Percentiles rank a stretch among this genome's conserved stretches.
phyloP scores from a whole-genome alignment of 805 yeast genomes.

The Alloascoidea africana region DNA sequence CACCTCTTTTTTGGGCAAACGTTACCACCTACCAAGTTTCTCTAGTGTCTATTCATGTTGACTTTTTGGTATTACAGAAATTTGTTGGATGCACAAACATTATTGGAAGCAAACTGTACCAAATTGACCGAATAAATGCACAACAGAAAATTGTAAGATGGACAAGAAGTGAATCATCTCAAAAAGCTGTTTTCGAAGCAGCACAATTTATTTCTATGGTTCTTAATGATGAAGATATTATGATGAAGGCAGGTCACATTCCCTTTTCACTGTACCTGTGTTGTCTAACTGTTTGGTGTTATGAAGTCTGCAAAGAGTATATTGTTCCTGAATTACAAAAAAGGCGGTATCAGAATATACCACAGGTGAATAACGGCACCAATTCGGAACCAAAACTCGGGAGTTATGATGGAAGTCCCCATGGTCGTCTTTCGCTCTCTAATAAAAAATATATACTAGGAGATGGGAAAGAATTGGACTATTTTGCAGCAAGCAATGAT shows the following conservation, averaged over 20 bases:
- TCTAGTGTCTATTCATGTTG: neutral
- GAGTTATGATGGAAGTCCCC: neutral
- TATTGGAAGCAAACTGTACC: neutral
- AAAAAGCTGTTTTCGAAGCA: neutral
- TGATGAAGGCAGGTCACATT: neutral
- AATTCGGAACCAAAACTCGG: no score
- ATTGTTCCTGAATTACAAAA: neutral
- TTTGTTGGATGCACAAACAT: neutral
- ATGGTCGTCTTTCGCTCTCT: neutral
- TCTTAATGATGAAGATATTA: neutral
- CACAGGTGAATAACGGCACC: neutral
- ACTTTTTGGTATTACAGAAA: neutral
- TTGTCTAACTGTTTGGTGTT: neutral
- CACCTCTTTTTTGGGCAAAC: neutral
- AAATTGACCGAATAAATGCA: neutral
- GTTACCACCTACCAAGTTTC: neutral
- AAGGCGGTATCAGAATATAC: no score
- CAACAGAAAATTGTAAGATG: neutral
- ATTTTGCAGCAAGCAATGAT: neutral
- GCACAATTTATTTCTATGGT: neutral
- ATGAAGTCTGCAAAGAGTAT: neutral
- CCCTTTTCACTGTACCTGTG: neutral
- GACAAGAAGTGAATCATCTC: neutral
- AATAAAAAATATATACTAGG: neutral
- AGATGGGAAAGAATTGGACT: slow-evolving; percentile 1